Conservation (phyloP, 2,329 filamentous ascomycete species). For the Fusarium irregulare region DNA sequence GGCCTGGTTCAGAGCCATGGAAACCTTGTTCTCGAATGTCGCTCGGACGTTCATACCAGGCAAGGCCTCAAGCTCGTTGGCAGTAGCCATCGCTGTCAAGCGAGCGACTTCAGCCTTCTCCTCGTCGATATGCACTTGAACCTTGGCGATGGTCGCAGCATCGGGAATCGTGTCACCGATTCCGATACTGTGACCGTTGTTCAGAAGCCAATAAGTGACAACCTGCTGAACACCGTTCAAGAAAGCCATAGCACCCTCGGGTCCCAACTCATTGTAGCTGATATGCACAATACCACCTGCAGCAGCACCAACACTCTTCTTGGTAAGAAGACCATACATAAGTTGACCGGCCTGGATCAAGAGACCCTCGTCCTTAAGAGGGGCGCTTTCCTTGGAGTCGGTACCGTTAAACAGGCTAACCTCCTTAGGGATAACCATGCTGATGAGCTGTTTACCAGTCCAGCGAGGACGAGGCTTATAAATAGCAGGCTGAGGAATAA, state of each 20-base stretch:
- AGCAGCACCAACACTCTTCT: slow-evolving; percentile 93
- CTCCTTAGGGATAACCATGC: slow-evolving; percentile 87
- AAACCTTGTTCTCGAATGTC: slow-evolving; percentile 97
- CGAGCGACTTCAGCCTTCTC: slow-evolving; percentile 84
- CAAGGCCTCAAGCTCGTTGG: slow-evolving; percentile 88
- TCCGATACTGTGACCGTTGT: slow-evolving; percentile 97
- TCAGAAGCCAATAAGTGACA: slow-evolving; percentile 96
- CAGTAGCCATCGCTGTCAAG: slow-evolving; percentile 81
- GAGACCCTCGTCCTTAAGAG: slow-evolving; percentile 80
- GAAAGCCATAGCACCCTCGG: slow-evolving; percentile 88
- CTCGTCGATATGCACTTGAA: slow-evolving; percentile 82
- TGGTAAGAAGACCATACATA: slow-evolving; percentile 89
- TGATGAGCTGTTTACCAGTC: slow-evolving; percentile 98
- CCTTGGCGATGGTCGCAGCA: slow-evolving; percentile 81
- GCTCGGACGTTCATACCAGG: slow-evolving; percentile 99
- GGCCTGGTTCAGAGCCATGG: slow-evolving; percentile 91
- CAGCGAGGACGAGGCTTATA: slow-evolving; percentile 91
- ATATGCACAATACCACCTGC: slow-evolving; percentile 94
- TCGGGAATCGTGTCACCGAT: slow-evolving; percentile 98
- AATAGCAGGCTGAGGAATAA: slow-evolving; percentile 93
- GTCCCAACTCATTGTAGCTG: slow-evolving; percentile 94
- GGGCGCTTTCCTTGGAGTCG: slow-evolving; percentile 69
- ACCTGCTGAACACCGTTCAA: slow-evolving; percentile 96
- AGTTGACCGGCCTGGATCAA: slow-evolving; percentile 88
- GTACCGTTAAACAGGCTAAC: slow-evolving; percentile 79